Evolutionary conservation across 129 eudicot genomes (phyloP).

Genomic region (Lactuca saligna): DNA sequence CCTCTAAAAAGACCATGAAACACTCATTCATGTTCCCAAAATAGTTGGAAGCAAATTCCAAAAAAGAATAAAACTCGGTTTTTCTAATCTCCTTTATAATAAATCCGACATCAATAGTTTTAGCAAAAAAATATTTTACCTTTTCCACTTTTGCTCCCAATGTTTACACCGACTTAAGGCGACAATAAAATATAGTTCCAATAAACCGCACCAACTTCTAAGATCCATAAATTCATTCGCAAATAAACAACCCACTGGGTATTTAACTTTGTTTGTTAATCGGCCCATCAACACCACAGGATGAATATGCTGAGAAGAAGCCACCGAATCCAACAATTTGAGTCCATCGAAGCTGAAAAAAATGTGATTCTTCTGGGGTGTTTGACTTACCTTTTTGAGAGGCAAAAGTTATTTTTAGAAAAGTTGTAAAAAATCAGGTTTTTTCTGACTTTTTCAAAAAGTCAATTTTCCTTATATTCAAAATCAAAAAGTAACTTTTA

Average conservation of each 20-base stretch:
- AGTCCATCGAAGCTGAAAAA: constrained; percentile 53
- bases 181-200: constrained; percentile 75
- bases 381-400: too few relatives aligned
- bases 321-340: constrained; percentile 46
- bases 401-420: too few relatives aligned
- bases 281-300: constrained; percentile 70
- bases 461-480: too few relatives aligned
- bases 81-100: constrained; percentile 83
- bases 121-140: constrained; percentile 80
- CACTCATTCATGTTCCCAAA: constrained; percentile 72
- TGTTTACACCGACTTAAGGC: constrained; percentile 81
- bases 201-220: constrained; percentile 67
- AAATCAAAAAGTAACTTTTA: too few relatives aligned
- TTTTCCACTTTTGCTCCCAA: constrained; percentile 99
- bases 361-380: constrained; percentile 30
- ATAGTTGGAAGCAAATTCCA: constrained; percentile 69
- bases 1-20: constrained; percentile 23
- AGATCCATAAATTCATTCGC: constrained; percentile 57
- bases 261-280: constrained; percentile 50
- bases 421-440: too few relatives aligned
- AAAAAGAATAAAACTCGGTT: constrained; percentile 70
- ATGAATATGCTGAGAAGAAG: constrained; percentile 42
- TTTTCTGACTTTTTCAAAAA: too few relatives aligned
- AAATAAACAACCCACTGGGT: constrained; percentile 68
- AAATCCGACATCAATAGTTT: constrained; percentile 81